These are phyloP conservation scores for Albugo candida DNA, from an alignment of 352 stramenopile species.

Conservation along the genomic window DNA sequence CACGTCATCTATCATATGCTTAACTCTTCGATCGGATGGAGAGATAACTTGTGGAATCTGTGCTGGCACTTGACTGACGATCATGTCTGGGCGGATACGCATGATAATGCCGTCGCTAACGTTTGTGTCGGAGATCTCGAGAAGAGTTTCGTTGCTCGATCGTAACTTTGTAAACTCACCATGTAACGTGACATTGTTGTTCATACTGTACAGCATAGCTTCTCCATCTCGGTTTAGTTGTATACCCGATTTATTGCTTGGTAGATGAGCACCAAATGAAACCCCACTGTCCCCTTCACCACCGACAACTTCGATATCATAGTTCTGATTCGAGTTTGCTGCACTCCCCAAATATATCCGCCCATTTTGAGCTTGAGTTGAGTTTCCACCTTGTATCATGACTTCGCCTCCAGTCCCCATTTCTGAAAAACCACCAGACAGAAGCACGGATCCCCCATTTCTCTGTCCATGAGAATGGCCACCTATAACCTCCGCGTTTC, in stretches of 20 bases:
- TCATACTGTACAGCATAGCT: conserved; percentile 4
- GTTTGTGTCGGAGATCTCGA: conserved; percentile 11
- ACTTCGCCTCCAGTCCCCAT: not conserved
- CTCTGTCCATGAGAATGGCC: not conserved
- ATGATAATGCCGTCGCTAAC: conserved; percentile 17
- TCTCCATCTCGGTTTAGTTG: conserved; percentile 9
- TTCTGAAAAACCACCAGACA: not conserved
- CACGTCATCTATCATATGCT: conserved; percentile 34
- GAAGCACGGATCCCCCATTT: not conserved
- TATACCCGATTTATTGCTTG: conserved; percentile 5
- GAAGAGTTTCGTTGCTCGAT: conserved; percentile 7
- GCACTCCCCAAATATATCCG: too few relatives aligned
- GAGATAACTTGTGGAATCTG: conserved; percentile 3
- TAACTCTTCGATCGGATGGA: conserved; percentile 54
- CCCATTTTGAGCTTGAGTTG: not conserved
- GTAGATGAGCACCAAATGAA: not conserved
- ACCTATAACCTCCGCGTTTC: too few relatives aligned
- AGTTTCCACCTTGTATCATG: not conserved
- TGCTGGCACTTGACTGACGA: conserved; percentile 15
- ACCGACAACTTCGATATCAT: too few relatives aligned
- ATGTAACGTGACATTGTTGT: conserved; percentile 8
- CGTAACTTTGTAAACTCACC: conserved; percentile 10
- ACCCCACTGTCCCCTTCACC: too few relatives aligned
- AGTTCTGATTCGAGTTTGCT: too few relatives aligned
- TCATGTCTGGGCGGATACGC: conserved; percentile 18